Evolutionary conservation across 2,329 filamentous ascomycete species (phyloP).

Genomic region (Cucurbitaria berberidis): DNA sequence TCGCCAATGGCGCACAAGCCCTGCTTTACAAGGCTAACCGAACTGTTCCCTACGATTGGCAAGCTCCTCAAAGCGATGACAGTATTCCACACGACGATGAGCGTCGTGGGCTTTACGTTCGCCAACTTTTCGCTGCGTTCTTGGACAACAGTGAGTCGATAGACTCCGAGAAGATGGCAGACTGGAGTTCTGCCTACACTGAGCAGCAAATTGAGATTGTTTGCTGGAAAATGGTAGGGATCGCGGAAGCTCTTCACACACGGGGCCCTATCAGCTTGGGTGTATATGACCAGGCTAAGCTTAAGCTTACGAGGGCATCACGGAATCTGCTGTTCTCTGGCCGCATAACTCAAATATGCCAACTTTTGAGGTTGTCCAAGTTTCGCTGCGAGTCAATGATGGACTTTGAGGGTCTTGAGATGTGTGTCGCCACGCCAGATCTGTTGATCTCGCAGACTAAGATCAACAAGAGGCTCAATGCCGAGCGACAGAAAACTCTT

Average conservation of each 20-base stretch:
- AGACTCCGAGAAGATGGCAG: not conserved
- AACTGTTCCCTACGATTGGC: not conserved
- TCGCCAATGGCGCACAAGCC: not conserved
- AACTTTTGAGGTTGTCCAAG: constrained; percentile 6
- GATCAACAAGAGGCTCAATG: constrained; percentile 3
- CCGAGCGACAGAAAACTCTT: not conserved
- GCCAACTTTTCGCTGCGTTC: constrained; percentile 3
- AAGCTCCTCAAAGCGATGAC: not conserved
- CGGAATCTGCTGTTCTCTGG: not conserved
- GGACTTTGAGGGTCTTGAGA: not conserved
- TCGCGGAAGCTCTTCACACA: constrained; percentile 5
- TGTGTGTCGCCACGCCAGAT: constrained; percentile 4
- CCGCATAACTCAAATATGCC: constrained; percentile 4
- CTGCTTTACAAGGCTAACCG: not conserved
- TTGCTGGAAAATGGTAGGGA: constrained; percentile 2
- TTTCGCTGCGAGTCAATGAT: constrained; percentile 3
- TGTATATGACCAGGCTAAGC: constrained; percentile 1
- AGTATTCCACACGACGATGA: not conserved
- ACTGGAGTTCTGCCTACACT: not conserved
- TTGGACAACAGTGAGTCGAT: constrained; percentile 2
- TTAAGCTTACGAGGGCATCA: not conserved
- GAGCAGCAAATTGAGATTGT: not conserved
- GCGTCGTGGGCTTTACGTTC: not conserved
- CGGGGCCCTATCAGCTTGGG: constrained; percentile 3
- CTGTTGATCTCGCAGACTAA: not conserved